Evolutionary conservation across 108 stramenopile genomes (phyloP).

Genomic region (Nannochloropsis salina): DNA sequence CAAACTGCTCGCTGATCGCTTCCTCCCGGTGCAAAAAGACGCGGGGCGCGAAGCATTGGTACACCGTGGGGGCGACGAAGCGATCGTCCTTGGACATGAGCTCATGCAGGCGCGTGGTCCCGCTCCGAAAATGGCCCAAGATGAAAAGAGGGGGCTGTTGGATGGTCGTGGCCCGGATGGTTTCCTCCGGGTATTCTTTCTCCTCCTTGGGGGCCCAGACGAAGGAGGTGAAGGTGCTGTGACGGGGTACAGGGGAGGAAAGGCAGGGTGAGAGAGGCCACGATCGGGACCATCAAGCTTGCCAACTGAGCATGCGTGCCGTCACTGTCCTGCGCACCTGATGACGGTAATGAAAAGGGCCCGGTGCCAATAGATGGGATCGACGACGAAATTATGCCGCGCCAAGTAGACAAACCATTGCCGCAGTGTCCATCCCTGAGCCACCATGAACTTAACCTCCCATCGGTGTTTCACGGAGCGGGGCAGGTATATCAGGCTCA

Average conservation of each 20-base stretch:
- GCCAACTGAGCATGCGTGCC: neutral
- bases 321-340: neutral
- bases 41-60: slow-evolving; percentile 19
- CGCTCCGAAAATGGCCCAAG: neutral
- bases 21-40: neutral
- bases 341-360: neutral
- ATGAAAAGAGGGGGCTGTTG: slow-evolving; percentile 18
- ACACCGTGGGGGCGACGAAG: neutral
- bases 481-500: neutral
- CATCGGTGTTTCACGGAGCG: neutral
- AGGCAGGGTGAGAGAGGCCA: neutral
- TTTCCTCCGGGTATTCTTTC: slow-evolving; percentile 16
- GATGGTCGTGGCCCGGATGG: neutral
- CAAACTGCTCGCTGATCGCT: neutral
- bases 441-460: neutral
- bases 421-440: neutral
- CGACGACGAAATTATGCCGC: neutral
- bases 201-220: neutral
- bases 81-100: neutral
- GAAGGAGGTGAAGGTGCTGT: slow-evolving; percentile 19
- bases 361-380: slow-evolving; percentile 14
- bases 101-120: neutral
- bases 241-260: neutral
- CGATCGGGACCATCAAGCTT: neutral
- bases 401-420: neutral